phyloP scores from a whole-genome alignment of 257 asterid genomes.

The Handroanthus guayacan region DNA sequence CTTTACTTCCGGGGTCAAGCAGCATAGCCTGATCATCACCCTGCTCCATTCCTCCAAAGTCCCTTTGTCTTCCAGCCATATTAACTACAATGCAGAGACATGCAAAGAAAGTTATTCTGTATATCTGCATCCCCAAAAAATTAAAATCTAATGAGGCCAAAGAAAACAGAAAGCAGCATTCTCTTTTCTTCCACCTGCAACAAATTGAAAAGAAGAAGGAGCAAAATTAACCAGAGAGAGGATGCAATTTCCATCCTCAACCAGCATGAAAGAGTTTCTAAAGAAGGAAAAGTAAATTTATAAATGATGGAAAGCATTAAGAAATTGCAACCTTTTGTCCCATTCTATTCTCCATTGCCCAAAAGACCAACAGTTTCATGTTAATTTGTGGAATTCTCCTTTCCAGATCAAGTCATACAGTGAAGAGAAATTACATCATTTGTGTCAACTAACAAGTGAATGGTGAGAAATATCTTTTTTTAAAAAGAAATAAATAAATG shows the following conservation, averaged over 20 bases:
- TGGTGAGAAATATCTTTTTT: not conserved
- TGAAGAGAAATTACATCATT: constrained; percentile 13
- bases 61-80: constrained; percentile 71
- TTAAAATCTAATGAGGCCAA: not conserved
- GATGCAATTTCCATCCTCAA: constrained; percentile 18
- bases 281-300: not conserved
- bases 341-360: not conserved
- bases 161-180: constrained; percentile 26
- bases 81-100: constrained; percentile 59
- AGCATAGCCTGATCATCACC: constrained; percentile 93
- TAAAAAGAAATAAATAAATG: not conserved
- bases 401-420: constrained; percentile 1
- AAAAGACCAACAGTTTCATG: constrained; percentile 24
- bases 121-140: constrained; percentile 22
- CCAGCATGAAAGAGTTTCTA: constrained; percentile 20
- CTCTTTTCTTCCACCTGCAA: constrained; percentile 9
- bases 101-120: constrained; percentile 35
- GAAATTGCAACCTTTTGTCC: not conserved
- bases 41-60: constrained; percentile 89
- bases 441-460: not conserved
- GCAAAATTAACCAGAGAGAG: not conserved
- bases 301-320: not conserved
- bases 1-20: constrained; percentile 75
- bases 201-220: constrained; percentile 26
- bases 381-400: not conserved